Percentiles rank a stretch among this genome's conserved stretches.
Evolutionary conservation across 352 stramenopile genomes (phyloP).

Genomic region (Globisporangium perplexum): DNA sequence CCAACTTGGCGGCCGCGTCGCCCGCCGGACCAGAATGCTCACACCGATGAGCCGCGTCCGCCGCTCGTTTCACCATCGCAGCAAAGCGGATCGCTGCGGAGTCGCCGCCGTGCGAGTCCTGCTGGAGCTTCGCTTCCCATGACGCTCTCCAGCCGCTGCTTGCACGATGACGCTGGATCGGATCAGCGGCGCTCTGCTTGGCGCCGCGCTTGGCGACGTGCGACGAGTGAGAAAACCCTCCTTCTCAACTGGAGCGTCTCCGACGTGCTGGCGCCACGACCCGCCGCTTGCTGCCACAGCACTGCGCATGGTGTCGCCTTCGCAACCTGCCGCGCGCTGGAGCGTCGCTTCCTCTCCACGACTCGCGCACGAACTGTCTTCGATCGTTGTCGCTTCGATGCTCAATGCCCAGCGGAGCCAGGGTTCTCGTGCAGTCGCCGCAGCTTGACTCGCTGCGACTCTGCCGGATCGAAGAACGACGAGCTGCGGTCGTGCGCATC

Average conservation of each 20-base stretch:
- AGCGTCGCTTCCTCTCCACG: neutral
- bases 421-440: slow-evolving; percentile 40
- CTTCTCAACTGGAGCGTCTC: neutral
- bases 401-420: slow-evolving; percentile 33
- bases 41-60: too few species aligned
- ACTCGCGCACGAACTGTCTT: neutral
- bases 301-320: neutral
- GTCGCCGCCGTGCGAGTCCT: neutral
- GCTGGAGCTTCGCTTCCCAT: slow-evolving; percentile 1
- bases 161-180: neutral
- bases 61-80: too few species aligned
- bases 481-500: slow-evolving; percentile 12
- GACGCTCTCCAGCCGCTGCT: neutral
- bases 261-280: neutral
- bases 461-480: slow-evolving; percentile 8
- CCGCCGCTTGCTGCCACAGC: neutral
- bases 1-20: too few species aligned
- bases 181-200: neutral
- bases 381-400: too few species aligned
- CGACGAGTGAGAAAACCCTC: neutral
- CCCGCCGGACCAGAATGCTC: too few species aligned
- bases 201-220: too few species aligned
- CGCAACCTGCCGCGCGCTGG: neutral
- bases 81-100: too few species aligned
- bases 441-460: slow-evolving; percentile 33